Percentiles rank a stretch among this genome's conserved stretches.
phyloP scores from a whole-genome alignment of 2,329 filamentous ascomycete species.

The Coniochaeta sp. region DNA sequence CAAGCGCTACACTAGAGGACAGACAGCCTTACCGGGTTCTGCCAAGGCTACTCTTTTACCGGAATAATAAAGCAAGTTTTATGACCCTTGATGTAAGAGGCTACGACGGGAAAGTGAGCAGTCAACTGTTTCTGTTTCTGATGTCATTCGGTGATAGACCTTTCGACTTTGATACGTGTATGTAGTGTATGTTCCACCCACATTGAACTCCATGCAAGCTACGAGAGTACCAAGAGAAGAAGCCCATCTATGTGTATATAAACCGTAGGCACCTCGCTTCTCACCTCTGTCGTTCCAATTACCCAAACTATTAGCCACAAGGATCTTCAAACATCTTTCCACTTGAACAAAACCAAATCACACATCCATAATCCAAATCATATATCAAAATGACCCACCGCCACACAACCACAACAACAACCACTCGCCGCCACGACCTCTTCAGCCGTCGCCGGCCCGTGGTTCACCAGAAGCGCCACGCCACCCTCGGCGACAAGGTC shows the following conservation, averaged over 20 bases:
- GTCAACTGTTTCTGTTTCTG: background rate
- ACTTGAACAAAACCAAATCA: slow-evolving; percentile 24
- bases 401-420: slow-evolving; percentile 19
- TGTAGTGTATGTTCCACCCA: too few relatives aligned
- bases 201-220: background rate
- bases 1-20: too few relatives aligned
- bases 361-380: background rate
- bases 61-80: background rate
- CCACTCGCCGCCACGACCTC: slow-evolving; percentile 30
- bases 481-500: slow-evolving; percentile 68
- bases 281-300: background rate
- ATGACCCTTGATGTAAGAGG: background rate
- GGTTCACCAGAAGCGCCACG: slow-evolving; percentile 57
- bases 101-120: background rate
- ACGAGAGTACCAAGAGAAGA: background rate
- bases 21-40: background rate
- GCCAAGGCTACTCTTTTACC: background rate
- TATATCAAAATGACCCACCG: background rate
- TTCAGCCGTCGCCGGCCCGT: slow-evolving; percentile 24
- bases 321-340: background rate
- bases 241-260: background rate
- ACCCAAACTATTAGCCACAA: background rate
- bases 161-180: too few relatives aligned
- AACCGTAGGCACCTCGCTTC: background rate
- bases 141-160: background rate